A percentile compares a stretch with the other conserved stretches of the same genome.
Evolutionary conservation across 2,329 filamentous ascomycete genomes (phyloP).

Genomic region (Chaetomium sp.): DNA sequence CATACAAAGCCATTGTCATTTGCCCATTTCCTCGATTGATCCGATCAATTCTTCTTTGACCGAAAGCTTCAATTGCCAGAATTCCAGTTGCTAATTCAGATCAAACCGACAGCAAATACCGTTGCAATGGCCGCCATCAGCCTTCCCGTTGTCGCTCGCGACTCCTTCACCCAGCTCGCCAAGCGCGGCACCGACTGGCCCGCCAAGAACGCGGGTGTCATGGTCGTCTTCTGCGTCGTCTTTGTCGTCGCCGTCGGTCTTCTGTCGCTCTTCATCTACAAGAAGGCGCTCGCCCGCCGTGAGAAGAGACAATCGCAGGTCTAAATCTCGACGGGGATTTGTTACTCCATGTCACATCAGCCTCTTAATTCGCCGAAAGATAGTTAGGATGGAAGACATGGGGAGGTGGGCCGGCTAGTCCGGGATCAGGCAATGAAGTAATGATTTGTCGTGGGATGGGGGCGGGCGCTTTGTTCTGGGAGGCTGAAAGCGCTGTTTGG

Average conservation of each 20-base stretch:
- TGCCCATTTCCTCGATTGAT: not conserved
- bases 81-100: conserved; percentile 4
- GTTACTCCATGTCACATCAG: too few relatives aligned
- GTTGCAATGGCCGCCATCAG: conserved; percentile 32
- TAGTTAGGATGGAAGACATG: not conserved
- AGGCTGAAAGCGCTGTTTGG: not conserved
- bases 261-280: conserved; percentile 39
- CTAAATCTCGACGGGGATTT: conserved; percentile 13
- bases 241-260: conserved; percentile 48
- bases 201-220: conserved; percentile 48
- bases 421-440: conserved; percentile 17
- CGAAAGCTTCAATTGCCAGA: not conserved
- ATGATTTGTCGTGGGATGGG: conserved; percentile 9
- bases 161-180: conserved; percentile 36
- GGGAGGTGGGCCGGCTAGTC: conserved; percentile 5
- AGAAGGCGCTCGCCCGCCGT: conserved; percentile 29
- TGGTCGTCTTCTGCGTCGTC: conserved; percentile 57
- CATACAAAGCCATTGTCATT: not conserved
- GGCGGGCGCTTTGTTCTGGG: not conserved
- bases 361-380: too few relatives aligned
- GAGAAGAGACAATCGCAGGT: conserved; percentile 19
- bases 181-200: conserved; percentile 54
- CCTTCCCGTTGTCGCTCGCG: conserved; percentile 28
- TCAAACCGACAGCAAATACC: not conserved
- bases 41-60: not conserved